A percentile compares a stretch with the other conserved stretches of the same genome.
Conservation (phyloP, 768 basidiomycete genomes). For the Cystofilobasidium macerans region DNA sequence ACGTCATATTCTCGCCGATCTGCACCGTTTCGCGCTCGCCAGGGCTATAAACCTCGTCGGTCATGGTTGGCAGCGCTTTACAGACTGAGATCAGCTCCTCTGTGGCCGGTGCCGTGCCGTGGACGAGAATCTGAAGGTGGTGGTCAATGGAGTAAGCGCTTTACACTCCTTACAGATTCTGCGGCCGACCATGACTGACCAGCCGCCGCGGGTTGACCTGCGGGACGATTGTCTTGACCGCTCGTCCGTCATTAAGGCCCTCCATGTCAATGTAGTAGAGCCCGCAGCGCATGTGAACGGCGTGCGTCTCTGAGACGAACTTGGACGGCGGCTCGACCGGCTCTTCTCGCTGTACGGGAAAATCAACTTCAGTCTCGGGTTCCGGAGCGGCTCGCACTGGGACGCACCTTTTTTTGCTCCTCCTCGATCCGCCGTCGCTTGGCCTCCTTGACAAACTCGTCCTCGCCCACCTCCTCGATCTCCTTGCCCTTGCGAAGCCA, state of each 20-base stretch:
- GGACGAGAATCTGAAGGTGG: constrained; percentile 65
- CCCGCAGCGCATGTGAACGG: constrained; percentile 72
- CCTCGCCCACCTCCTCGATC: constrained; percentile 67
- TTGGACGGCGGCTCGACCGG: constrained; percentile 82
- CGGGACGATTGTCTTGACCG: constrained; percentile 90
- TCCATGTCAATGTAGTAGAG: constrained; percentile 92
- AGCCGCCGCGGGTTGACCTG: constrained; percentile 93
- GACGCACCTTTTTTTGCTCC: constrained; percentile 67
- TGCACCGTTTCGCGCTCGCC: constrained; percentile 61
- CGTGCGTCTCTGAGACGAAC: constrained; percentile 62
- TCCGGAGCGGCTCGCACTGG: too few relatives aligned
- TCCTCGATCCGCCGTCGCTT: constrained; percentile 59
- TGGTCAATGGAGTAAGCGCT: not conserved
- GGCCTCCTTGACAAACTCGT: constrained; percentile 62
- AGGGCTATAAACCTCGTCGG: constrained; percentile 81
- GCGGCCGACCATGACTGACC: constrained; percentile 50
- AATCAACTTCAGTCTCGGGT: not conserved
- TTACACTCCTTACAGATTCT: not conserved
- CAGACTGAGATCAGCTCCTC: constrained; percentile 68
- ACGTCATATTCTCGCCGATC: constrained; percentile 92
- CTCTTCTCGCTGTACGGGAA: constrained; percentile 47
- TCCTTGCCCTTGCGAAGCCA: constrained; percentile 88
- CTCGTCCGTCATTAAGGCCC: constrained; percentile 89
- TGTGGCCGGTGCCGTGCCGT: constrained; percentile 58
- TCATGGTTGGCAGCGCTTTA: constrained; percentile 73